Conservation (phyloP, 495 filamentous ascomycete species). For the Aspergillus taichungensis region DNA sequence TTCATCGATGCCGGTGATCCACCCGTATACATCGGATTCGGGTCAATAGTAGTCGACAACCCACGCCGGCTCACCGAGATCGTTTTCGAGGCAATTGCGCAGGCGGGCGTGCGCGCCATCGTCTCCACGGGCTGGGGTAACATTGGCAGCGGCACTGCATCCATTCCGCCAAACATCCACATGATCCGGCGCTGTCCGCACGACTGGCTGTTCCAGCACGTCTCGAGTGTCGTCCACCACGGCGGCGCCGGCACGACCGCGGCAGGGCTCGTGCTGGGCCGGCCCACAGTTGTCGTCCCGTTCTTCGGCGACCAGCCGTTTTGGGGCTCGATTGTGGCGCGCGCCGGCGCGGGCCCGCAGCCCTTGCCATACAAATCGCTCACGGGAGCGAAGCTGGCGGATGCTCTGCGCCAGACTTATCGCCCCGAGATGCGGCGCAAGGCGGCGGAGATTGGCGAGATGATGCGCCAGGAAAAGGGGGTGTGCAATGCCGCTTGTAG, state of each 20-base stretch:
- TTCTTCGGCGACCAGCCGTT: constrained; percentile 82
- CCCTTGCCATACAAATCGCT: constrained; percentile 65
- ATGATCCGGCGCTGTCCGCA: constrained; percentile 75
- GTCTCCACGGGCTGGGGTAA: constrained; percentile 74
- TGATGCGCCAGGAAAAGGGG: constrained; percentile 56
- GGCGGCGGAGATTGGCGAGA: constrained; percentile 48
- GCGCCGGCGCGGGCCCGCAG: constrained; percentile 60
- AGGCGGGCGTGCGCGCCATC: constrained; percentile 55
- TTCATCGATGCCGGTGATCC: constrained; percentile 58
- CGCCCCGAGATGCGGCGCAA: constrained; percentile 45
- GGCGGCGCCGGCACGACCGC: constrained; percentile 77
- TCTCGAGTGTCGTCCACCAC: constrained; percentile 69
- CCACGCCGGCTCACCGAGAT: constrained; percentile 53
- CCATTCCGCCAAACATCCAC: constrained; percentile 53
- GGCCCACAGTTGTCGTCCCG: constrained; percentile 65
- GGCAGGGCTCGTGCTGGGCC: constrained; percentile 56
- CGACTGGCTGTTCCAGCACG: constrained; percentile 70
- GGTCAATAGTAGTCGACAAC: constrained; percentile 69
- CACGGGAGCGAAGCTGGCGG: constrained; percentile 50
- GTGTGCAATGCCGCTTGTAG: constrained; percentile 51
- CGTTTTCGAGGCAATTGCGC: constrained; percentile 58
- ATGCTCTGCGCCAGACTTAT: constrained; percentile 48
- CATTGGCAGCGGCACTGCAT: constrained; percentile 51
- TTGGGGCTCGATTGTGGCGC: constrained; percentile 68
- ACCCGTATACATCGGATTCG: constrained; percentile 72